Percentiles rank a stretch among this genome's conserved stretches.
Conservation (phyloP, 495 filamentous ascomycete species). For the Trichoderma orchidacearum region DNA sequence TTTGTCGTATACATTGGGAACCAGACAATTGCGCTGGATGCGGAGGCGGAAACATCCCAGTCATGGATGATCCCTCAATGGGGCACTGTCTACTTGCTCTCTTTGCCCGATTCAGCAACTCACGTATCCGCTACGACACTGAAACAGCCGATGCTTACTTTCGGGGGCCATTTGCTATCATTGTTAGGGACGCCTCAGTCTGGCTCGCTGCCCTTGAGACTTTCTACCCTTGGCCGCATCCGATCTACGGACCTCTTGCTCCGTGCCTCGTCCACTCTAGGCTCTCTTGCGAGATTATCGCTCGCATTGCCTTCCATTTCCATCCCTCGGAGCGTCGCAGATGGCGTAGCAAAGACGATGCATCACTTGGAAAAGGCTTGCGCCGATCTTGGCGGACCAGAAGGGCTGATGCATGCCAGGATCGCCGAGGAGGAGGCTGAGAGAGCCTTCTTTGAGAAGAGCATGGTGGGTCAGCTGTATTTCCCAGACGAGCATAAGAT, state of each 20-base stretch:
- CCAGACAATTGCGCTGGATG: constrained; percentile 33
- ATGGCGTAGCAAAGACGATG: constrained; percentile 70
- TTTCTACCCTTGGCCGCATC: constrained; percentile 71
- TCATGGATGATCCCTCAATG: constrained; percentile 96
- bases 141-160: constrained; percentile 69
- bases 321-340: constrained; percentile 75
- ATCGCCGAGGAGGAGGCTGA: constrained; percentile 84
- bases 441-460: constrained; percentile 94
- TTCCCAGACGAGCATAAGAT: constrained; percentile 98
- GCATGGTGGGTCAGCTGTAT: constrained; percentile 95
- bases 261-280: constrained; percentile 84
- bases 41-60: constrained; percentile 58
- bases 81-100: constrained; percentile 80
- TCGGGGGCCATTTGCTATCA: constrained; percentile 82
- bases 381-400: constrained; percentile 46
- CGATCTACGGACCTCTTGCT: constrained; percentile 76
- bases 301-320: constrained; percentile 78
- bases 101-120: constrained; percentile 34
- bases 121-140: constrained; percentile 38
- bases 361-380: constrained; percentile 64
- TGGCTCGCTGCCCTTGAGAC: constrained; percentile 65
- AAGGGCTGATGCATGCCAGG: constrained; percentile 57
- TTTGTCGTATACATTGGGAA: constrained; percentile 76
- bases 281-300: constrained; percentile 78
- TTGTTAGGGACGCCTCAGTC: constrained; percentile 77